phyloP scores from a whole-genome alignment of 129 eudicot genomes.

The Sambucus nigra region DNA sequence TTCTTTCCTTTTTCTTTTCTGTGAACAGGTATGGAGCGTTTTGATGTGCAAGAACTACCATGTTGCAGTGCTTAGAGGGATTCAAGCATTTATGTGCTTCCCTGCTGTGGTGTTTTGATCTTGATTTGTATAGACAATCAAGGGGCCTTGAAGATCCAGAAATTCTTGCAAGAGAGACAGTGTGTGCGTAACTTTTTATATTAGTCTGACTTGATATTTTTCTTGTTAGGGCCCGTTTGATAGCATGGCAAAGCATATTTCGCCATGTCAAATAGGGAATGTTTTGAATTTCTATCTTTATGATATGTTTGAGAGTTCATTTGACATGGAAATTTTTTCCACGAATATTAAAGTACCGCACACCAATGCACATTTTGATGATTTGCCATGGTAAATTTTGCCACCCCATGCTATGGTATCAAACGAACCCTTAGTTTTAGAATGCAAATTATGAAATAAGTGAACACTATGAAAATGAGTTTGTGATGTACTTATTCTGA shows the following conservation, averaged over 20 bases:
- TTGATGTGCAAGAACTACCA: constrained; percentile 51
- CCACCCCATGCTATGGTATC: too few species aligned
- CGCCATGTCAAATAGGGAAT: too few species aligned
- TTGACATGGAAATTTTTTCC: too few species aligned
- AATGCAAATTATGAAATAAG: neutral
- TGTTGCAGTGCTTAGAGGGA: constrained; percentile 93
- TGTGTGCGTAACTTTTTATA: constrained; percentile 47
- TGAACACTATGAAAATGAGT: neutral
- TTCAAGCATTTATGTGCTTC: constrained; percentile 75
- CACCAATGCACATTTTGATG: too few species aligned
- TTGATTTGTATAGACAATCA: constrained; percentile 55
- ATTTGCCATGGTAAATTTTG: too few species aligned
- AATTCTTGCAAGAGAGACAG: constrained; percentile 80
- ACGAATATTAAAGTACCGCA: too few species aligned
- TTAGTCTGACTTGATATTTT: neutral
- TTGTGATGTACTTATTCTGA: neutral
- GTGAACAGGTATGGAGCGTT: constrained; percentile 59
- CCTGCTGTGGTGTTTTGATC: constrained; percentile 66
- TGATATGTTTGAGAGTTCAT: too few species aligned
- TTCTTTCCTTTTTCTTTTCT: neutral
- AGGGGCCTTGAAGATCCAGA: constrained; percentile 88
- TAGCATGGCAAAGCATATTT: too few species aligned
- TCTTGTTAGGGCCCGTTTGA: too few species aligned
- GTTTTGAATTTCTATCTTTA: too few species aligned
- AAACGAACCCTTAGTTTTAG: too few species aligned